Conservation (phyloP, 116 monocot species). For the Posidonia oceanica region DNA sequence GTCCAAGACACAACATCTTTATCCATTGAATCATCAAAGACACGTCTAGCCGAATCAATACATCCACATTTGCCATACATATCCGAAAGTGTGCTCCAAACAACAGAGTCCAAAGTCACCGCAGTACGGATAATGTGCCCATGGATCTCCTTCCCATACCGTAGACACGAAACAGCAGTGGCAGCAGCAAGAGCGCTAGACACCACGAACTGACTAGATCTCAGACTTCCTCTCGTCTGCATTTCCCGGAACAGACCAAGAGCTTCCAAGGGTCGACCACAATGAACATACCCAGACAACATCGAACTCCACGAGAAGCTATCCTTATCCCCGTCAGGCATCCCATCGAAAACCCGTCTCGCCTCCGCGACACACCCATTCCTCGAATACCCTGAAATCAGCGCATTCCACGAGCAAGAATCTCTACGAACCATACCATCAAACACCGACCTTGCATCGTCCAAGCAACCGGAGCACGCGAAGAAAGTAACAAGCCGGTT, state of each 20-base stretch:
- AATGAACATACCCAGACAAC: constrained; percentile 50
- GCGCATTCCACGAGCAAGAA: constrained; percentile 42
- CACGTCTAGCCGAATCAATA: constrained; percentile 34
- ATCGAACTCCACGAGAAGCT: constrained; percentile 86
- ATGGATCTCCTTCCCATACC: constrained; percentile 73
- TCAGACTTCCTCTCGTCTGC: constrained; percentile 5
- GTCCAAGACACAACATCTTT: constrained; percentile 86
- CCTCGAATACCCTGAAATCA: constrained; percentile 34
- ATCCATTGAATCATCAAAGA: constrained; percentile 39
- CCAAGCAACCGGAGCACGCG: background rate
- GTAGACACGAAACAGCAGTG: constrained; percentile 17
- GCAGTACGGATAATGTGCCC: constrained; percentile 38
- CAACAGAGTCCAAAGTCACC: constrained; percentile 48
- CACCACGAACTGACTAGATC: constrained; percentile 42
- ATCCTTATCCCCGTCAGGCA: constrained; percentile 41
- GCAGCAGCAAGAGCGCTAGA: constrained; percentile 57
- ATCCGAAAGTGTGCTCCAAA: constrained; percentile 55
- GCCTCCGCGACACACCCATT: constrained; percentile 29
- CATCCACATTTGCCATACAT: constrained; percentile 78
- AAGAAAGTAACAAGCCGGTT: constrained; percentile 17
- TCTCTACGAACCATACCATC: constrained; percentile 15
- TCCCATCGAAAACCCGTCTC: constrained; percentile 41
- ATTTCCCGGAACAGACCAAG: constrained; percentile 43
- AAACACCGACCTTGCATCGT: constrained; percentile 11
- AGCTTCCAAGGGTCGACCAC: constrained; percentile 30